Base-by-base conservation (phyloP, 1,284 basidiomycete genomes). In the Puccinia horiana region DNA sequence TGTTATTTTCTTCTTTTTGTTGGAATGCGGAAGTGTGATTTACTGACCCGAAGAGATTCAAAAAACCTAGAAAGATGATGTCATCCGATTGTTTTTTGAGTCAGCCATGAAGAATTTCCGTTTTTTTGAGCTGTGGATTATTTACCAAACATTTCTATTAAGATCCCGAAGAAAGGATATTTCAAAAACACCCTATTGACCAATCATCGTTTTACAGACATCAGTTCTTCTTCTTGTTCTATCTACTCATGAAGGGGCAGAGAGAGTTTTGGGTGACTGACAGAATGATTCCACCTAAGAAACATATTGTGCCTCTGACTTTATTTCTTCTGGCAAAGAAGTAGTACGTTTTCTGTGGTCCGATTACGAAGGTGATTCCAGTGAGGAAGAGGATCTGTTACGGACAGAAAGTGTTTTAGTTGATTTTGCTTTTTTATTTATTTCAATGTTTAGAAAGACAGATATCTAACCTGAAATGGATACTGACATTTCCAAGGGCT, bases 241-340 rank as follows among this genome's bases (percentile, higher is more conserved):
- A 40, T 32, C 6, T 6, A 16, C 8, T 12, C 4, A 44, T 9
- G 40, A 44, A 23, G 44, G 47, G 35, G 58, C 40, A 70, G 67
- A 70, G 49, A 70, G 20, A 69, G 29, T 42, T 18, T 69, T 52
- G 18, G 52, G 12, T 40, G 52, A 81, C 72, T 75, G 44, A 81
- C 74, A 87, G 84, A 6, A 85, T 52, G 84, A 87, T 87, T 65
- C 86, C 87, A 11, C 84, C 80, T 67, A 87, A 86, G 84, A 87
- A 87, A 84, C 86, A 87, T 40, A 86, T 76, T 11, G 85, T 95
- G n/a, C 97, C 97, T 37, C 97, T 91, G 84, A 98, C 89, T 88
- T 99, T 99, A 88, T 99, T 93, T 87, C 92, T 93, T 83, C 97
- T 91, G 37, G 96, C 94, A 88, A 99, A 99, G 89, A 99, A 99